Evolutionary conservation across 1,139 yeast genomes (phyloP).

Genomic region (Sugiyamaella pinicola): DNA sequence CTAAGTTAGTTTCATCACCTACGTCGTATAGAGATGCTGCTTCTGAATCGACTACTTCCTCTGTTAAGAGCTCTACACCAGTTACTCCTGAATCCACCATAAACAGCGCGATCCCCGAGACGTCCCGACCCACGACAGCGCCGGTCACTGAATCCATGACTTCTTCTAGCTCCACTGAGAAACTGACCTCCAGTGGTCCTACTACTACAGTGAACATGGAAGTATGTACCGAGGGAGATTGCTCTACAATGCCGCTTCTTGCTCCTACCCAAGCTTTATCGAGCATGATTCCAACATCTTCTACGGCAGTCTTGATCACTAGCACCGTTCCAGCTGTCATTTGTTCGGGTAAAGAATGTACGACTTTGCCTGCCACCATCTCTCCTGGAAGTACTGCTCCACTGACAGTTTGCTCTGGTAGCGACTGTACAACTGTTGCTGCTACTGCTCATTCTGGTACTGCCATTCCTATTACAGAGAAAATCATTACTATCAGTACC

Average conservation of each 20-base stretch:
- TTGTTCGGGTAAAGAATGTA: constrained; percentile 21
- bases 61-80: no score
- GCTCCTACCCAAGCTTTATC: constrained; percentile 19
- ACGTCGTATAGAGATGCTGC: no score
- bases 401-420: constrained; percentile 17
- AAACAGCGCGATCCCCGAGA: neutral
- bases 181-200: constrained; percentile 1
- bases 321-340: constrained; percentile 16
- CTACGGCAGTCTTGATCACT: constrained; percentile 3
- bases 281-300: neutral
- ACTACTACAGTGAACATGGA: constrained; percentile 23
- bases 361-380: constrained; percentile 16
- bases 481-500: constrained; percentile 21
- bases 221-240: constrained; percentile 18
- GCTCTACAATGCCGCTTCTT: constrained; percentile 21
- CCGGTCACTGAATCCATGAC: no score
- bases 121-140: no score
- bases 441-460: constrained; percentile 18
- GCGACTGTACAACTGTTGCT: constrained; percentile 16
- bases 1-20: neutral
- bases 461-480: constrained; percentile 16
- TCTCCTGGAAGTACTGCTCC: constrained; percentile 17
- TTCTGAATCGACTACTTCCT: neutral
- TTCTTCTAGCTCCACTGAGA: no score
- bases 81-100: neutral